A percentile compares a stretch with the other conserved stretches of the same genome.
phyloP scores from a whole-genome alignment of 306 rosid species.

The Inga oerstediana region DNA sequence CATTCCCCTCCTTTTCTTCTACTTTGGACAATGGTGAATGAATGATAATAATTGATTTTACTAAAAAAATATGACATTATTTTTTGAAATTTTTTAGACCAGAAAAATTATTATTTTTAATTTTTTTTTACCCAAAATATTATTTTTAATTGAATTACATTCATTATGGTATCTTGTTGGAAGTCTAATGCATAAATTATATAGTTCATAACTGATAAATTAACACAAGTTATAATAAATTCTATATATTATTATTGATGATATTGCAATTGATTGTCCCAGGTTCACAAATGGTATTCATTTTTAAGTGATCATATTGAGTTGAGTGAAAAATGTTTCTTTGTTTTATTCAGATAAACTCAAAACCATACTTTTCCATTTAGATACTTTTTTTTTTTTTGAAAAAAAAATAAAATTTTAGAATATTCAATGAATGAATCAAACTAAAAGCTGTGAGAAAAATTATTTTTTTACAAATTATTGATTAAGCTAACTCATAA shows the following conservation, averaged over 20 bases:
- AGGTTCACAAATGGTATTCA: neutral
- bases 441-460: neutral
- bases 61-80: neutral
- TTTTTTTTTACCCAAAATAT: no score
- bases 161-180: neutral
- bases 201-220: neutral
- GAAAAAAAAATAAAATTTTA: neutral
- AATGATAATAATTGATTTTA: neutral
- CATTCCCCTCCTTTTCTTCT: neutral
- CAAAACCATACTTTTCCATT: no score
- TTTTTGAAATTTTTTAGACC: neutral
- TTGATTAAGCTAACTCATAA: neutral
- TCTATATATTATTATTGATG: neutral
- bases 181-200: neutral
- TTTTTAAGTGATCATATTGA: neutral
- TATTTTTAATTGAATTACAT: neutral
- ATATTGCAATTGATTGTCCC: neutral
- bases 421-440: neutral
- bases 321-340: neutral
- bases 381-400: no score
- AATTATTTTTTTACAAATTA: neutral
- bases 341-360: neutral
- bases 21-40: constrained; percentile 31
- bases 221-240: neutral
- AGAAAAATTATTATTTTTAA: neutral